Evolutionary conservation across 2,329 filamentous ascomycete genomes (phyloP).

Genomic region (Aureobasidium lini): DNA sequence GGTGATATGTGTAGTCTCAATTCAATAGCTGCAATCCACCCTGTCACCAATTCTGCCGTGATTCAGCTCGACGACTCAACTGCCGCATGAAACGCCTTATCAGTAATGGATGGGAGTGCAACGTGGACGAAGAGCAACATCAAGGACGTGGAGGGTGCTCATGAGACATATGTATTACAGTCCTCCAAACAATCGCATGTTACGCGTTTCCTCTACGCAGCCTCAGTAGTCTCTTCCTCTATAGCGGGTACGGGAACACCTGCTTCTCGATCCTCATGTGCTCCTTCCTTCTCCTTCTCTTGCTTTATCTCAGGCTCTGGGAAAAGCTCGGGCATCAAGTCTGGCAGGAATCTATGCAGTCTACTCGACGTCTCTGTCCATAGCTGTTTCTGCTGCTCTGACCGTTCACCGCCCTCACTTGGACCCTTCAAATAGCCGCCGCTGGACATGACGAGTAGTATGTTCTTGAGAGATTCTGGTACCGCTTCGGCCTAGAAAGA

Average conservation of each 20-base stretch:
- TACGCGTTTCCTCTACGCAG: not conserved
- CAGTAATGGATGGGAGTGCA: too few species aligned
- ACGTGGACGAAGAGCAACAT: too few species aligned
- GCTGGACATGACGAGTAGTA: slow-evolving; percentile 88
- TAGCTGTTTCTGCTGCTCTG: slow-evolving; percentile 42
- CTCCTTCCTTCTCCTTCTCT: not conserved
- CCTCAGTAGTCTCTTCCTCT: not conserved
- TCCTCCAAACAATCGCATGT: not conserved
- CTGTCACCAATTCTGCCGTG: too few species aligned
- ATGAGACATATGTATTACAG: not conserved
- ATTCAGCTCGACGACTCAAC: too few species aligned
- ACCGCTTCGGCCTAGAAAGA: slow-evolving; percentile 78
- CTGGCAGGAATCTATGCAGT: slow-evolving; percentile 53
- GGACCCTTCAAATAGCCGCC: slow-evolving; percentile 76
- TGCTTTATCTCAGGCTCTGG: slow-evolving; percentile 35
- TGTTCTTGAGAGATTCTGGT: slow-evolving; percentile 91
- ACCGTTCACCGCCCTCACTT: slow-evolving; percentile 31
- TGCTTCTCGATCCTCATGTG: not conserved
- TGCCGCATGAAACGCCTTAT: too few species aligned
- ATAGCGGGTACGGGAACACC: not conserved
- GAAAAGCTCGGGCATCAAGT: slow-evolving; percentile 53
- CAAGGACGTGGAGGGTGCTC: too few species aligned
- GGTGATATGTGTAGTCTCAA: too few species aligned
- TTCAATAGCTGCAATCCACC: too few species aligned
- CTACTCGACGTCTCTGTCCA: slow-evolving; percentile 56